Base-by-base conservation (phyloP, 495 filamentous ascomycete species). In the Aspergillus funiculosus region DNA sequence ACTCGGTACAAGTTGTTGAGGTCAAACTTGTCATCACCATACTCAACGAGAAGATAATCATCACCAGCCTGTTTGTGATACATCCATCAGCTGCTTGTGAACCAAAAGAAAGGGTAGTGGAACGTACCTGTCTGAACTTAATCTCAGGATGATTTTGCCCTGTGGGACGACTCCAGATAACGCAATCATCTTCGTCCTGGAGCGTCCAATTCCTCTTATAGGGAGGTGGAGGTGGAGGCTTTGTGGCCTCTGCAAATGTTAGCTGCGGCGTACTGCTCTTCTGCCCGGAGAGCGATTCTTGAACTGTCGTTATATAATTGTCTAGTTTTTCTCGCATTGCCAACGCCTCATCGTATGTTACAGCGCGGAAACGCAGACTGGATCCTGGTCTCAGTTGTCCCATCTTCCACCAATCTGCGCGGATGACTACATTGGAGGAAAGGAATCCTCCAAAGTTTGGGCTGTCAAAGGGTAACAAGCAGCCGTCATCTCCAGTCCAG, bases 381-480 rank as follows among this genome's bases (percentile, higher is more conserved):
- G 80, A 71, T n/a, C 79, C 79, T 14, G 78, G 69, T 43, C 74
- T 77, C 9, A 83, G 59, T 57, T 81, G 78, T 0, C 80, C 80
- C 7, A 83, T 37, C 57, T 76, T 75, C 76, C 77, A 82, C 19
- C 74, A 57, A 21, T 79, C 76, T 6, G 67, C 78, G 28, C 68
- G 69, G 25, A 78, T 68, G 11, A 79, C 66, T 0, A 77, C 81
- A 3, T 71, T 73, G 6, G 62, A 71, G 18, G 66, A 76, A 0
- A 80, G 53, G 40, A 83, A 79, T 1, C 78, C 78, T 11, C 80
- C 80, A 27, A 82, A 70, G 39, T 80, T 75, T 3, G 79, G 78
- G 21, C 66, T 66, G 56, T 82, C 77, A 15, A 73, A 64, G 0
- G 78, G 68, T 39, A 83, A 77, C 26, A 83, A 77, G 21, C 73